Percentiles rank a stretch among this genome's conserved stretches.
These are phyloP conservation scores for Tranzscheliella williamsii DNA, from an alignment of 1,284 basidiomycete genomes.

Conservation along the genomic window DNA sequence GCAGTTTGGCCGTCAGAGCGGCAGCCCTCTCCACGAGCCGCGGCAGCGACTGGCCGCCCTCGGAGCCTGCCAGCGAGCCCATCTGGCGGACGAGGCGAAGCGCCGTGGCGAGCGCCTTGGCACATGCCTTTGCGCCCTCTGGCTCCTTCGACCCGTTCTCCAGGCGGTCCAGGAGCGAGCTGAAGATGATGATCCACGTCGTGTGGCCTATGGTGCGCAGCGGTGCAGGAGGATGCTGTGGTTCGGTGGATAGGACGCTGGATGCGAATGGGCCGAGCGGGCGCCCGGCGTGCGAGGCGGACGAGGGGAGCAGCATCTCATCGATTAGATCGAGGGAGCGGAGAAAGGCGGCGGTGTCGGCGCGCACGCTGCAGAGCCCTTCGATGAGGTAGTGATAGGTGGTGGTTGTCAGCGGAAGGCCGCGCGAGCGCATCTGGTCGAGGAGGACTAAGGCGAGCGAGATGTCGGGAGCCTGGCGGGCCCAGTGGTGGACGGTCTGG, in stretches of 20 bases:
- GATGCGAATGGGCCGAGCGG: slow-evolving; percentile 8
- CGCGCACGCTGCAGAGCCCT: slow-evolving; percentile 12
- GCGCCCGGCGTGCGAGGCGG: slow-evolving; percentile 3
- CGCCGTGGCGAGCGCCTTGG: slow-evolving; percentile 6
- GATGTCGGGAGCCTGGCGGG: slow-evolving; percentile 7
- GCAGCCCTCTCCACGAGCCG: slow-evolving; percentile 18
- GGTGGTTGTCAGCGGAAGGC: slow-evolving; percentile 11
- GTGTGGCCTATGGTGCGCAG: background rate
- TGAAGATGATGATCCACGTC: slow-evolving; percentile 25
- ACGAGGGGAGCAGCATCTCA: slow-evolving; percentile 14
- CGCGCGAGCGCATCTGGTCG: slow-evolving; percentile 26
- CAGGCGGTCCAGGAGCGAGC: slow-evolving; percentile 22
- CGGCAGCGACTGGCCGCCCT: slow-evolving; percentile 20
- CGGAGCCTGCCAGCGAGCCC: slow-evolving; percentile 12
- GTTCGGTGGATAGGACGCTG: background rate
- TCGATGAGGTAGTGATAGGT: slow-evolving; percentile 33
- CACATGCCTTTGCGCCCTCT: slow-evolving; percentile 1
- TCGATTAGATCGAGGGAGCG: slow-evolving; percentile 29
- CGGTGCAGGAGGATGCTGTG: background rate
- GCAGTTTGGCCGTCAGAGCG: slow-evolving; percentile 3
- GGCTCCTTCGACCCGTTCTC: slow-evolving; percentile 12
- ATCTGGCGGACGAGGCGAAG: slow-evolving; percentile 22
- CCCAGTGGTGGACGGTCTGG: slow-evolving; percentile 8
- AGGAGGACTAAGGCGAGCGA: slow-evolving; percentile 33
- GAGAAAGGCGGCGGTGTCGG: slow-evolving; percentile 22